phyloP scores from a whole-genome alignment of 164 flowering plant genomes.

The Litsea cubeba region DNA sequence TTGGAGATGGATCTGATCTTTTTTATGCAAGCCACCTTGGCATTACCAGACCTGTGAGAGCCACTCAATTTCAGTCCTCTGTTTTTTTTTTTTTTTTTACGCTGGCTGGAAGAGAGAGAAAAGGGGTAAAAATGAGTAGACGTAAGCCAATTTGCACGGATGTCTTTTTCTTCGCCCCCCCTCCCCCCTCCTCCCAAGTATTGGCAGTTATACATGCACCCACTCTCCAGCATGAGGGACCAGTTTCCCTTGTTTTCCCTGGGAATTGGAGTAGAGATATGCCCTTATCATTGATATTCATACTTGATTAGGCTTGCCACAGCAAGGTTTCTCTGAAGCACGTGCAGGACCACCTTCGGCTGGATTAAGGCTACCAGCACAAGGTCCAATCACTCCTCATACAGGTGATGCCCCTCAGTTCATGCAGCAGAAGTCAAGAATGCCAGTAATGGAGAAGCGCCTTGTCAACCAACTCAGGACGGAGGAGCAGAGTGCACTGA shows the following conservation, averaged over 20 bases:
- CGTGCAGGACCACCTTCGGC: conserved; percentile 33
- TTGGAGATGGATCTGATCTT: neutral
- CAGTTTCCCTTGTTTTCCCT: no score
- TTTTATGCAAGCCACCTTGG: neutral
- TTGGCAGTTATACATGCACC: no score
- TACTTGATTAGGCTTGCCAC: conserved; percentile 48
- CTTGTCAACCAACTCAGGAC: conserved; percentile 76
- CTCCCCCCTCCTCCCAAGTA: no score
- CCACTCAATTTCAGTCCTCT: neutral
- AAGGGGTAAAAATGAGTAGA: no score
- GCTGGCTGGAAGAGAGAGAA: neutral
- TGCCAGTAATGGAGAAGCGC: conserved; percentile 80
- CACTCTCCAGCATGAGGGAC: no score
- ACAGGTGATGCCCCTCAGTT: conserved; percentile 35
- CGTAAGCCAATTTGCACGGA: neutral
- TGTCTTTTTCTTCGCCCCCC: neutral
- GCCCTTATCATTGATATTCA: no score
- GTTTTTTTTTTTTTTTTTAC: neutral
- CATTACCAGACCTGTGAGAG: no score
- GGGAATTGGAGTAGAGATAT: no score
- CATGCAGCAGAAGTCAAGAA: conserved; percentile 61
- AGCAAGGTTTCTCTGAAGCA: conserved; percentile 43
- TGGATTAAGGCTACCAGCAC: conserved; percentile 52
- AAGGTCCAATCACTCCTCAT: conserved; percentile 21
- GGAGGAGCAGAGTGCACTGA: conserved; percentile 75